Evolutionary conservation across 495 filamentous ascomycete genomes (phyloP).

Genomic region (Talaromyces nanjingensis): DNA sequence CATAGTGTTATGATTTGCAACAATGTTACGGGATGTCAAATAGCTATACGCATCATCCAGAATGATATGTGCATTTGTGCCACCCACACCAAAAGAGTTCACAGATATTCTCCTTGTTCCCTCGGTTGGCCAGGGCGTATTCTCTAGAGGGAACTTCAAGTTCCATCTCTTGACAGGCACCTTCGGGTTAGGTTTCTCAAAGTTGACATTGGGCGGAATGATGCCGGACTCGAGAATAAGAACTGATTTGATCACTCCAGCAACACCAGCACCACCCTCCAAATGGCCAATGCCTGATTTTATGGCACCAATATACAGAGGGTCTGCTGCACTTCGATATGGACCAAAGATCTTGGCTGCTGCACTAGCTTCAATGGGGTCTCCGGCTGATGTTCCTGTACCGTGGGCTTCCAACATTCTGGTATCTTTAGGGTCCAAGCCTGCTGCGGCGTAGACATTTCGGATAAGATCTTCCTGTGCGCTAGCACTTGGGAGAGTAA

Average conservation of each 20-base stretch:
- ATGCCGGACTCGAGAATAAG: constrained; percentile 49
- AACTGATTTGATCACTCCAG: constrained; percentile 52
- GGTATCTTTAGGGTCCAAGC: constrained; percentile 11
- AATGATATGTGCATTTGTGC: constrained; percentile 27
- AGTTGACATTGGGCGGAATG: constrained; percentile 31
- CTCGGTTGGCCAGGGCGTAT: constrained; percentile 17
- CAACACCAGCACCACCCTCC: constrained; percentile 52
- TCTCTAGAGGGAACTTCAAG: constrained; percentile 12
- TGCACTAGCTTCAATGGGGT: constrained; percentile 36
- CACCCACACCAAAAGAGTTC: constrained; percentile 30
- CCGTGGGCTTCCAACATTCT: constrained; percentile 36
- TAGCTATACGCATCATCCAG: constrained; percentile 25
- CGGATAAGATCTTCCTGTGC: constrained; percentile 20
- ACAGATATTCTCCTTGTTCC: constrained; percentile 14
- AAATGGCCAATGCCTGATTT: constrained; percentile 44
- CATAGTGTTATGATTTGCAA: constrained; percentile 14
- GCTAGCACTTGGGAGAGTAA: constrained; percentile 12
- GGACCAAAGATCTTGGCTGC: constrained; percentile 18
- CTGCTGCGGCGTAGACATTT: constrained; percentile 15
- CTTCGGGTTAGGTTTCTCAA: constrained; percentile 25
- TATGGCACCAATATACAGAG: constrained; percentile 23
- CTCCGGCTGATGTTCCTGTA: constrained; percentile 44
- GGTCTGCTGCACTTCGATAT: constrained; percentile 13
- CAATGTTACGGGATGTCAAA: constrained; percentile 8
- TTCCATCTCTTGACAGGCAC: constrained; percentile 7